Base-by-base conservation (phyloP, 805 yeast species). In the Candida palmyrensis region DNA sequence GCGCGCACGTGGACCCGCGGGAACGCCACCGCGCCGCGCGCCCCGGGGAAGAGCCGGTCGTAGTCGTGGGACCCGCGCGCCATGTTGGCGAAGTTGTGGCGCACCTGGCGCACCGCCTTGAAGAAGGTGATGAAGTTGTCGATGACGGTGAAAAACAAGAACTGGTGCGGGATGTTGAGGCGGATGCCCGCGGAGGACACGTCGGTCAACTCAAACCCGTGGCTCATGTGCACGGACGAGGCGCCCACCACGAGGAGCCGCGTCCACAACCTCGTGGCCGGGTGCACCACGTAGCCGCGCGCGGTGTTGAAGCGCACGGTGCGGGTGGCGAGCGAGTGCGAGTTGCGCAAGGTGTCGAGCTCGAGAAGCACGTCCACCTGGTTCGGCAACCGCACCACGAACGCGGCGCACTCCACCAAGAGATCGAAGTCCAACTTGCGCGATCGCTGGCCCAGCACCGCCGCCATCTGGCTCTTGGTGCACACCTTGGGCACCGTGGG, bases 131-230 rank as follows among this genome's bases (percentile, higher is more conserved):
- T 71, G 11, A 83, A 59, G 45, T 83, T 83, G 47, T 89, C 96
- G 47, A 89, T 76, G n/a, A 89, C 71, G 16, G 79, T 73, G 57
- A 84, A 85, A 35, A 85, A 76, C 32, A 83, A 66, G 49, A 84
- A 84, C 34, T 77, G 76, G 52, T 81, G 75, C 0, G 97, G 96
- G 32, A 87, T 65, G 16, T 66, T 63, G 27, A 81, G 50, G 34
- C 79, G 70, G 44, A 75, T 62, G 7, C 60, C 57, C 6, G 44
- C 45, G 20, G 70, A 53, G 1, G 35, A 38, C 13, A 65, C 43
- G 8, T 49, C 47, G n/a, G n/a, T n/a, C n/a, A n/a, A n/a, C n/a
- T n/a, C n/a, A n/a, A 18, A 61, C 26, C 18, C 38, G 3, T 38
- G 18, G 40, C 1, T 35, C 23, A 21, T 21, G 11, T 9, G 23